Evolutionary conservation across 371 early-diverging fungal genomes (phyloP), one percentile per base, ranked within the genome.

Genomic region (Mucor velutinosus): DNA sequence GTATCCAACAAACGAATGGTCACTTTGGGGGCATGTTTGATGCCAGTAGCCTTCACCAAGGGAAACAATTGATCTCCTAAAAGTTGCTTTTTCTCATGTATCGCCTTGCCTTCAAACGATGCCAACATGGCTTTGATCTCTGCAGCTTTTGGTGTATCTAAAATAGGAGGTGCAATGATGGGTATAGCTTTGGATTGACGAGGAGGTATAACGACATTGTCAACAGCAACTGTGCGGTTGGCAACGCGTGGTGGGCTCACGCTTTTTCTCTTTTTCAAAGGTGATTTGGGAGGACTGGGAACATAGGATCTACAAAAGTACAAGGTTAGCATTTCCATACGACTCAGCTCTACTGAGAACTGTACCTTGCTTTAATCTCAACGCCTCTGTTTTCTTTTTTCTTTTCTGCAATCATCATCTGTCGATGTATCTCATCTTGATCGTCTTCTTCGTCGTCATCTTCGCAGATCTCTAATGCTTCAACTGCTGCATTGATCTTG

Each of bases 1-100:
- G 80, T 79, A 66, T 86, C 86, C 59, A 86, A 60, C 49, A 86
- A 75, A 21, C 76, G 76, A 35, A 86, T 81, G 6, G 84, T 84
- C 19, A 83, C 66, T 43, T 80, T 81, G 7, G 80, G 79, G 23
- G 84, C 77, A 30, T 71, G 75, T 33, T 56, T 77, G 23, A 72
- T 65, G 3, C 79, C 79, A 41, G 78, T 76, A 29, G 73, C 79
- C 77, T 84, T 84, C 14, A 84, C 81, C 35, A 73, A 64, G 17
- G 84, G 84, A 62, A 81, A 84, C 12, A 84, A 62, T 29, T 69
- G 60, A 58, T 81, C 84, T 43, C 84, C 84, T 23, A 84, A 62
- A 5, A 73, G 69, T 55, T 84, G 81, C 51, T 84, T 84, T 60
- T 76, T 65, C 62, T 81, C 77, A 49, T 74, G 72, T 21, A 70